Evolutionary conservation across 345 rosid genomes (phyloP).

Genomic region (Salix suchowensis): DNA sequence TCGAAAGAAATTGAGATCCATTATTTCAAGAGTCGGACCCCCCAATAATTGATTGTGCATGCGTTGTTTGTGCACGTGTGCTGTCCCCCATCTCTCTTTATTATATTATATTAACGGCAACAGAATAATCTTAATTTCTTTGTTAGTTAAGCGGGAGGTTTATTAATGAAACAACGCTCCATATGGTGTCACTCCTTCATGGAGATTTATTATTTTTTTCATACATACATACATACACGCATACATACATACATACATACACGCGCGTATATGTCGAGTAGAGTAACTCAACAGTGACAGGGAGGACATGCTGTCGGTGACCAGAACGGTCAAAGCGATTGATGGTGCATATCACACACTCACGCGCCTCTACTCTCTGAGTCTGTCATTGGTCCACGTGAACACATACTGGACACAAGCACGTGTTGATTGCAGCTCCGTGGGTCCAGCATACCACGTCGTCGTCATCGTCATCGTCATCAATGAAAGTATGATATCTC

Average conservation of each 20-base stretch:
- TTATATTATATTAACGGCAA: too few species aligned
- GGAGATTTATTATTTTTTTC: too few species aligned
- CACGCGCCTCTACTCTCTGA: not conserved
- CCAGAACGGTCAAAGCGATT: conserved; percentile 20
- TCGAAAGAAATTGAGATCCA: too few species aligned
- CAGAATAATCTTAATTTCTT: too few species aligned
- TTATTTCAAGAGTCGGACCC: conserved; percentile 11
- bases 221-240: too few species aligned
- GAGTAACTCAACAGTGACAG: conserved; percentile 25
- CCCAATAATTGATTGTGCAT: conserved; percentile 31
- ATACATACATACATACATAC: too few species aligned
- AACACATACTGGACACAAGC: not conserved
- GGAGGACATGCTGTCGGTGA: conserved; percentile 27
- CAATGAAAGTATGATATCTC: not conserved
- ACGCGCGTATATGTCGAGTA: too few species aligned
- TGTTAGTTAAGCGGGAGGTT: too few species aligned
- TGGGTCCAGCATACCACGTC: not conserved
- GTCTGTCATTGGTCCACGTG: not conserved
- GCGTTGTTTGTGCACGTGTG: conserved; percentile 45
- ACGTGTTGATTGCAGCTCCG: conserved; percentile 11
- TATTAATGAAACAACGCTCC: too few species aligned
- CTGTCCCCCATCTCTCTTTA: conserved; percentile 9
- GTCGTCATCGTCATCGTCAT: not conserved
- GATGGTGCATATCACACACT: conserved; percentile 29
- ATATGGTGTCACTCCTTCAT: too few species aligned